A percentile compares a stretch with the other conserved stretches of the same genome.
These are phyloP conservation scores for Angomonas ambiguus DNA, from an alignment of 208 protist genomes.

Conservation along the genomic window DNA sequence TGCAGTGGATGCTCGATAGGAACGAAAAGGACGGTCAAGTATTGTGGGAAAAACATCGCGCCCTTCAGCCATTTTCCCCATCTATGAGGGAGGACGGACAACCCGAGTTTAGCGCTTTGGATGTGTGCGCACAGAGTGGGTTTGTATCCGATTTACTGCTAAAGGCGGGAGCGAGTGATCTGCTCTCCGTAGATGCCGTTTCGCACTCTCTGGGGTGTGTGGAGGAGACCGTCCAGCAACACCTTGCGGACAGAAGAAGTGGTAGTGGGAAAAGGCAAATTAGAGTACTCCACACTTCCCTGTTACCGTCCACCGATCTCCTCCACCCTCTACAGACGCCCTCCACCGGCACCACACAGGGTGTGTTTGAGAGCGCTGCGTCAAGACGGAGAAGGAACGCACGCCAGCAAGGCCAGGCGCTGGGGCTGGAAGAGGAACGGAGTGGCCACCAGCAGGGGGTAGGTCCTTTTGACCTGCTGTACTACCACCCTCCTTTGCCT, in stretches of 20 bases:
- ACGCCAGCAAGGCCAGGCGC: conserved; percentile 2
- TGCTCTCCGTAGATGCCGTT: conserved; percentile 49
- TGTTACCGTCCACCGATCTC: too few species aligned
- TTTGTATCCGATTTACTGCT: conserved; percentile 59
- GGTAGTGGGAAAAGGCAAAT: conserved; percentile 7
- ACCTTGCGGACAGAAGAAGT: conserved; percentile 34
- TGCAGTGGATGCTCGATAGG: conserved; percentile 58
- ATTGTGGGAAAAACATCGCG: conserved; percentile 34
- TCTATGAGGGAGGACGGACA: background rate
- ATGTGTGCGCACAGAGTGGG: conserved; percentile 74
- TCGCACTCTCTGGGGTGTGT: conserved; percentile 36
- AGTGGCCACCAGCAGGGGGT: conserved; percentile 1
- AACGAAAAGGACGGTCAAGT: background rate
- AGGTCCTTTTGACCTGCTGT: conserved; percentile 40
- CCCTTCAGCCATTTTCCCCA: conserved; percentile 39
- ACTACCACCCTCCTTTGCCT: conserved; percentile 34
- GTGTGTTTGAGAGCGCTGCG: background rate
- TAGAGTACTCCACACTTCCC: too few species aligned
- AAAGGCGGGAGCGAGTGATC: conserved; percentile 42
- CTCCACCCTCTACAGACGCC: too few species aligned
- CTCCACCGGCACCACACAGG: background rate
- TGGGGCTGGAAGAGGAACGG: background rate
- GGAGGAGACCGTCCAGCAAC: conserved; percentile 60
- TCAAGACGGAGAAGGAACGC: conserved; percentile 15
- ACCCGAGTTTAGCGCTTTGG: conserved; percentile 46